Conservation (phyloP, 805 yeast genomes). For the Kregervanrija delftensis region DNA sequence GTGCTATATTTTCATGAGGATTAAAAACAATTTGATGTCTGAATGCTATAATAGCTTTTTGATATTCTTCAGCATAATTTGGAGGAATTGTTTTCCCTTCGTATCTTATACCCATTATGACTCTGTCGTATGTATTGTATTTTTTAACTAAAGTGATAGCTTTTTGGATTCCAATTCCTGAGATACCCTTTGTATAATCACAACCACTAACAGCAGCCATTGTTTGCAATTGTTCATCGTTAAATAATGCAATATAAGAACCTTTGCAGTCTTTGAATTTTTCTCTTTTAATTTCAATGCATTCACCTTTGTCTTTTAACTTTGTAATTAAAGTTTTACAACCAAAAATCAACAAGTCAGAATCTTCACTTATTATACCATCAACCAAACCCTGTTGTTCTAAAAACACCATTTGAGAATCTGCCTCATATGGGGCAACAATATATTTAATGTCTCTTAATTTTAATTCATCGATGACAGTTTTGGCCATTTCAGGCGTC, state of each 20-base stretch:
- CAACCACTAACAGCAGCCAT: constrained; percentile 93
- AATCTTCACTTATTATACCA: constrained; percentile 89
- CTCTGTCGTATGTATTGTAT: constrained; percentile 44
- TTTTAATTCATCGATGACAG: constrained; percentile 68
- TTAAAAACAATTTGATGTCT: constrained; percentile 81
- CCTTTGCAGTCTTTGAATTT: constrained; percentile 34
- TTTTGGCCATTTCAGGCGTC: constrained; percentile 86
- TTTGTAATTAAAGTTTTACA: constrained; percentile 72
- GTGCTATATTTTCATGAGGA: constrained; percentile 43
- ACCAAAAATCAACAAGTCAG: constrained; percentile 88
- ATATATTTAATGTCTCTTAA: constrained; percentile 53
- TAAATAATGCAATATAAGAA: constrained; percentile 40
- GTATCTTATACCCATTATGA: constrained; percentile 47
- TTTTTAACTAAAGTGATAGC: constrained; percentile 58
- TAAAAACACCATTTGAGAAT: constrained; percentile 89
- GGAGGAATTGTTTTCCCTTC: constrained; percentile 59
- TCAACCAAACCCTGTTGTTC: constrained; percentile 70
- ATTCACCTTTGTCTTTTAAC: constrained; percentile 60
- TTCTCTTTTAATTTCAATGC: constrained; percentile 59
- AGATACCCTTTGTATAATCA: constrained; percentile 86
- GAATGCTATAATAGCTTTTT: constrained; percentile 71
- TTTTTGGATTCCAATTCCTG: constrained; percentile 71
- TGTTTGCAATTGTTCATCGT: constrained; percentile 54
- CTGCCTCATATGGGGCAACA: constrained; percentile 98
- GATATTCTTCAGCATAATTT: constrained; percentile 52